Conservation (phyloP, 768 basidiomycete species). For the Trametes cingulata region DNA sequence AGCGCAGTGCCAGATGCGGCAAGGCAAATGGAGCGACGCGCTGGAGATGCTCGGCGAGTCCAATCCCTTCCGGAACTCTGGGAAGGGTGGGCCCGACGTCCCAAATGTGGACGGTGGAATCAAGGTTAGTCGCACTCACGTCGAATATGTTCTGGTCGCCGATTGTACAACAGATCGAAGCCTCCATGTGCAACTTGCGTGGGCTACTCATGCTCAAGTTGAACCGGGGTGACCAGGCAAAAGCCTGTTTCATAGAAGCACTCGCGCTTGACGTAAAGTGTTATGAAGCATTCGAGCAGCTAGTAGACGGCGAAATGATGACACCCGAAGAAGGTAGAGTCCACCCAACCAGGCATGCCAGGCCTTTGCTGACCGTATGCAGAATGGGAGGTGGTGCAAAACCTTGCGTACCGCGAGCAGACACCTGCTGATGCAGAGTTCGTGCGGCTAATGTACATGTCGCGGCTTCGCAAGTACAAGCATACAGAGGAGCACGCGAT, state of each 20-base stretch:
- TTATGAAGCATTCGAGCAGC: constrained; percentile 91
- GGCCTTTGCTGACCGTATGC: too few relatives aligned
- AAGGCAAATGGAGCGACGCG: constrained; percentile 91
- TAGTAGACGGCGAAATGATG: constrained; percentile 95
- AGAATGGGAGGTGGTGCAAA: constrained; percentile 98
- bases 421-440: constrained; percentile 88
- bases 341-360: too few relatives aligned
- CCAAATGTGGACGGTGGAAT: constrained; percentile 91
- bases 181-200: constrained; percentile 94
- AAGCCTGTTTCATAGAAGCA: constrained; percentile 95
- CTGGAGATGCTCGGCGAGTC: constrained; percentile 91
- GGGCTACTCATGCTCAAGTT: constrained; percentile 94
- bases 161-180: constrained; percentile 69
- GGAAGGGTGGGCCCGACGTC: constrained; percentile 65
- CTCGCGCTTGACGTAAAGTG: constrained; percentile 94
- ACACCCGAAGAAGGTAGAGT: constrained; percentile 90
- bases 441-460: constrained; percentile 88
- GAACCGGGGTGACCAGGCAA: constrained; percentile 87
- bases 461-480: constrained; percentile 88
- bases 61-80: constrained; percentile 80
- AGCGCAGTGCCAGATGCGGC: constrained; percentile 90
- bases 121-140: constrained; percentile 55
- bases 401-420: constrained; percentile 79
- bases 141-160: too few relatives aligned
- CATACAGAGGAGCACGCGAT: constrained; percentile 80